Base-by-base conservation (phyloP, 805 yeast species). In the Jamesozyma jinghongensis region DNA sequence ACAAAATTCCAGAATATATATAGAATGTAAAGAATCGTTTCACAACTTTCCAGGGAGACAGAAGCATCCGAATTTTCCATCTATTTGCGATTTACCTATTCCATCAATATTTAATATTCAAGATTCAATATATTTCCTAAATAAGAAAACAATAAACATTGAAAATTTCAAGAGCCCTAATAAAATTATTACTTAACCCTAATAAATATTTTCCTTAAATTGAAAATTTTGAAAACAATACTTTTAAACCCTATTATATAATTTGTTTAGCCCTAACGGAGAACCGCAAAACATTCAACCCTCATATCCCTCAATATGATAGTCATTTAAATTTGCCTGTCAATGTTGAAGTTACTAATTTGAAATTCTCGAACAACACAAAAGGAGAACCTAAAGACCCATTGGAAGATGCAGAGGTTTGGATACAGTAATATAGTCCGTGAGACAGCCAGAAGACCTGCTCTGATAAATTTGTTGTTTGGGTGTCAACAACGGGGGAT, bases 121-220 rank as follows among this genome's bases (percentile, higher is more conserved):
- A n/a, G 6, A 17, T 27, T 26, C 22, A 28, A 22, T 34, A 34
- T 45, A 20, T 41, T 47, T 35, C 50, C 43, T 25, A 37, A 47
- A 35, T 7, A 12, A 41, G 50, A 32, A 44, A 47, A 32, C 37
- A 30, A 42, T 47, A 47, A 47, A 47, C 43, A 47, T 13, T 10
- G n/a, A 32, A 22, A 22, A 7, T 22, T 7, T 22, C 26, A 22
- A 22, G 26, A 22, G 13, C 31, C 31, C 31, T 28, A 28, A 22
- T 7, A 6, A 6, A 22, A 22, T 22, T 22, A n/a, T 22, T 6
- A 10, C 10, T 22, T 22, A 22, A 10, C 26, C 26, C 26, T 22
- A 22, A 22, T 10, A 22, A 22, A 22, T 22, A 22, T 22, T 22
- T 10, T 22, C 10, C 10, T 22, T 7, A 22, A 22, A 6, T 10